These are phyloP conservation scores for Coemansia sp. DNA, from an alignment of 192 early-diverging fungal species.

Conservation along the genomic window DNA sequence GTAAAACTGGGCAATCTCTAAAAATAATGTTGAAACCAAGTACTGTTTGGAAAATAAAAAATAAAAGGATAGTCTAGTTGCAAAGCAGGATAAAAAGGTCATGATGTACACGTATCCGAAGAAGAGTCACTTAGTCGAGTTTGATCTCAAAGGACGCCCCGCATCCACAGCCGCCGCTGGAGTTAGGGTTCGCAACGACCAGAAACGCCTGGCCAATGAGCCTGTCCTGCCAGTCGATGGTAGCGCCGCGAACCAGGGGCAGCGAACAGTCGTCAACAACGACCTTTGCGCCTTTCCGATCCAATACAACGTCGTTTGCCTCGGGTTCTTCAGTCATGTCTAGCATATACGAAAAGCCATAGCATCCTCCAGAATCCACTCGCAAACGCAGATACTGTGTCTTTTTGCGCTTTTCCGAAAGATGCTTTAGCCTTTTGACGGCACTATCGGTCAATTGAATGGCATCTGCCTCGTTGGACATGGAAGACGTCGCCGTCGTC, in stretches of 20 bases:
- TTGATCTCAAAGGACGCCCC: constrained; percentile 71
- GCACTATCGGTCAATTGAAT: constrained; percentile 47
- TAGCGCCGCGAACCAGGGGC: constrained; percentile 73
- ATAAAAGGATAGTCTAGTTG: neutral
- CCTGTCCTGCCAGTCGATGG: constrained; percentile 76
- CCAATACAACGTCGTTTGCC: constrained; percentile 73
- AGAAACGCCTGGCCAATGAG: constrained; percentile 80
- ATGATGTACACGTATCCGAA: too few species aligned
- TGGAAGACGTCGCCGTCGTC: neutral
- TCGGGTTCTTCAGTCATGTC: constrained; percentile 68
- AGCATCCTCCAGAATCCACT: constrained; percentile 86
- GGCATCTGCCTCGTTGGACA: constrained; percentile 17
- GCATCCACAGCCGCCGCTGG: constrained; percentile 70
- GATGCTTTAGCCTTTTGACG: constrained; percentile 35
- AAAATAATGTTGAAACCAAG: too few species aligned
- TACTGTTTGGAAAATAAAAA: too few species aligned
- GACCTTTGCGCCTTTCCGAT: constrained; percentile 69
- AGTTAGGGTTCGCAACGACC: constrained; percentile 75
- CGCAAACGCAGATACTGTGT: constrained; percentile 68
- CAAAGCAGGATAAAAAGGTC: neutral
- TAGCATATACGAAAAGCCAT: constrained; percentile 84
- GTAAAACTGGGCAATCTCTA: too few species aligned
- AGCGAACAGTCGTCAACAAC: constrained; percentile 74
- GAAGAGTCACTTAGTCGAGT: constrained; percentile 34
- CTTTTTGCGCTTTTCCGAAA: constrained; percentile 40